A percentile compares a stretch with the other conserved stretches of the same genome.
These are phyloP conservation scores for Kluyveromyces sp. DNA, from an alignment of 1,139 yeast species.

Conservation along the genomic window DNA sequence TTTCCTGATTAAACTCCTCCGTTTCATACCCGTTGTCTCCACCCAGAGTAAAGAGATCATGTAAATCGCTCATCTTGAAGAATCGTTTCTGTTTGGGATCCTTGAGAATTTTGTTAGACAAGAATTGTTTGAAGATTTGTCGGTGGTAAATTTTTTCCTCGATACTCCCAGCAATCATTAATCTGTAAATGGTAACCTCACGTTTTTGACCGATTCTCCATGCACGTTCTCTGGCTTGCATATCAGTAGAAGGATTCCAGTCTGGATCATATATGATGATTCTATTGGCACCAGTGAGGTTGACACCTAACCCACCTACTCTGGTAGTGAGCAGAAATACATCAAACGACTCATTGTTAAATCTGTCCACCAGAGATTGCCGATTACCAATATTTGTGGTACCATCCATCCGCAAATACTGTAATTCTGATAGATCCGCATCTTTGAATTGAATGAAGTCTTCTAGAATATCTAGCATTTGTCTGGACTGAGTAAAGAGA, in stretches of 20 bases:
- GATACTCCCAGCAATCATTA: conserved; percentile 92
- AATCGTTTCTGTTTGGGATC: conserved; percentile 94
- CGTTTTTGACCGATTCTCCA: conserved; percentile 95
- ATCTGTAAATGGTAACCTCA: conserved; percentile 85
- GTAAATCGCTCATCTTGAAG: conserved; percentile 85
- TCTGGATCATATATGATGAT: conserved; percentile 95
- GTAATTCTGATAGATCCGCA: conserved; percentile 37
- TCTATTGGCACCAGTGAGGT: conserved; percentile 89
- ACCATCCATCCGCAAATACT: conserved; percentile 88
- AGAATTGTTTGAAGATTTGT: conserved; percentile 89
- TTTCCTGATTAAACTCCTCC: conserved; percentile 25
- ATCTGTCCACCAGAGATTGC: conserved; percentile 72
- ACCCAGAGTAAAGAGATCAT: conserved; percentile 81
- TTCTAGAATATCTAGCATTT: conserved; percentile 86
- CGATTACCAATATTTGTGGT: conserved; percentile 72
- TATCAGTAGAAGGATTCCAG: conserved; percentile 97
- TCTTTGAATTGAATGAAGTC: conserved; percentile 46
- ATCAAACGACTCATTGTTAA: conserved; percentile 54
- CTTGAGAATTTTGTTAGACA: conserved; percentile 86
- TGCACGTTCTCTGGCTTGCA: conserved; percentile 94
- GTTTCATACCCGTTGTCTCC: conserved; percentile 54
- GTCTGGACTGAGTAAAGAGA: conserved; percentile 84
- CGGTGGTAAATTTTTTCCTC: conserved; percentile 96
- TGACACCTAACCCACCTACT: conserved; percentile 94
- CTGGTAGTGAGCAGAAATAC: conserved; percentile 83